These are phyloP conservation scores for Fusarium kyushuense DNA, from an alignment of 2,329 filamentous ascomycete genomes.

Conservation along the genomic window DNA sequence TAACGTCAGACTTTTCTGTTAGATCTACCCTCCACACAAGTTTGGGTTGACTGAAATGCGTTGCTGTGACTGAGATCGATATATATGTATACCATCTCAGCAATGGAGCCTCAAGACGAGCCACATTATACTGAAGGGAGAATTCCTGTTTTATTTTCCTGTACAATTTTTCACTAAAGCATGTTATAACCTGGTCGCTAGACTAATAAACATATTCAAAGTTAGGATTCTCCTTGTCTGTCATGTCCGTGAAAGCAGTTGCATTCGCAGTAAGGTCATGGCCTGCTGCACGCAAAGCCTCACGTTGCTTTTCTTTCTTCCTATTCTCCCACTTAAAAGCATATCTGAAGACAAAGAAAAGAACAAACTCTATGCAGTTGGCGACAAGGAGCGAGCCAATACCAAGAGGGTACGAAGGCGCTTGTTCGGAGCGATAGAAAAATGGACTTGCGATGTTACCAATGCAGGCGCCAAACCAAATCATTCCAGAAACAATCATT, in stretches of 20 bases:
- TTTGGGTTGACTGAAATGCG: background rate
- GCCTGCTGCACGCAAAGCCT: constrained; percentile 47
- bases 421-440: constrained; percentile 69
- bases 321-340: constrained; percentile 57
- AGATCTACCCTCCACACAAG: background rate
- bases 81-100: background rate
- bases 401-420: constrained; percentile 56
- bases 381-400: constrained; percentile 58
- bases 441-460: constrained; percentile 73
- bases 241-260: constrained; percentile 58
- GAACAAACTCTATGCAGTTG: constrained; percentile 54
- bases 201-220: constrained; percentile 58
- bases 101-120: background rate
- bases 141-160: too few relatives aligned
- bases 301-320: constrained; percentile 53
- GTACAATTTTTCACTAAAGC: too few relatives aligned
- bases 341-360: constrained; percentile 56
- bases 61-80: background rate
- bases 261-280: constrained; percentile 48
- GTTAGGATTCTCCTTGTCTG: constrained; percentile 58
- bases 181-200: background rate
- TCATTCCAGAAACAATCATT: constrained; percentile 71
- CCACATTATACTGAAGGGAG: background rate
- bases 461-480: constrained; percentile 70
- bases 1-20: background rate